Evolutionary conservation across 2,329 filamentous ascomycete species (phyloP).

Genomic region (Parascedosporium putredinis): DNA sequence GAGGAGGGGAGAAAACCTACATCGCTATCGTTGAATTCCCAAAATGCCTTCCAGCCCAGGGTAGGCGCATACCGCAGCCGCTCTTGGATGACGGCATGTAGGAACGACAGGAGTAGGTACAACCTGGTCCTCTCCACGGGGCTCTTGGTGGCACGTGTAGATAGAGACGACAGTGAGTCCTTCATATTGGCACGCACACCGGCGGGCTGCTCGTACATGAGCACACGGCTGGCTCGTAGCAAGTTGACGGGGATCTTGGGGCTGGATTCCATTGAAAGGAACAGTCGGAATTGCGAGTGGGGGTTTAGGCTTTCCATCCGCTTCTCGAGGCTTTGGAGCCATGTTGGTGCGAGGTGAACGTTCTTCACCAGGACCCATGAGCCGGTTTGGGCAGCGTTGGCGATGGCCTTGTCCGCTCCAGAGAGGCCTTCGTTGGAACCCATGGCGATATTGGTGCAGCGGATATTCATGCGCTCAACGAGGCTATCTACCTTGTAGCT

Average conservation of each 20-base stretch:
- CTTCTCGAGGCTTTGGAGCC: slow-evolving; percentile 96
- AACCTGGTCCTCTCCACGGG: slow-evolving; percentile 85
- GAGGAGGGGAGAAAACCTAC: slow-evolving; percentile 47
- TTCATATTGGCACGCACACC: slow-evolving; percentile 98
- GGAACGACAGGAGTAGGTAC: slow-evolving; percentile 83
- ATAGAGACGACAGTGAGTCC: slow-evolving; percentile 80
- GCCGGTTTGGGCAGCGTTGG: slow-evolving; percentile 80
- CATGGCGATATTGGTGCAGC: slow-evolving; percentile 97
- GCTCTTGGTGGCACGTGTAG: slow-evolving; percentile 63
- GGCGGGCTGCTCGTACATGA: slow-evolving; percentile 97
- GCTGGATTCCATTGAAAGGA: slow-evolving; percentile 96
- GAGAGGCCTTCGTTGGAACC: slow-evolving; percentile 90
- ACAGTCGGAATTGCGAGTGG: slow-evolving; percentile 83
- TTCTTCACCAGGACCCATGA: slow-evolving; percentile 99
- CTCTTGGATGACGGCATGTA: slow-evolving; percentile 94
- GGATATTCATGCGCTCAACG: slow-evolving; percentile 71
- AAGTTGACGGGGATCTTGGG: slow-evolving; percentile 95
- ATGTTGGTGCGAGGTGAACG: slow-evolving; percentile 89
- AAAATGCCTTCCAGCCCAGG: slow-evolving; percentile 96
- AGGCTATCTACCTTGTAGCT: slow-evolving; percentile 98
- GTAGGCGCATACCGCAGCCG: slow-evolving; percentile 86
- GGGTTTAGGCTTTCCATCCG: slow-evolving; percentile 91
- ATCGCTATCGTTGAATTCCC: slow-evolving; percentile 99
- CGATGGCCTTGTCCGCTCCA: slow-evolving; percentile 90
- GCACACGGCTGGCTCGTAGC: slow-evolving; percentile 79